Evolutionary conservation across 345 rosid species (phyloP), one percentile per base, ranked within the genome.

Genomic region (Eucalyptus victrix): DNA sequence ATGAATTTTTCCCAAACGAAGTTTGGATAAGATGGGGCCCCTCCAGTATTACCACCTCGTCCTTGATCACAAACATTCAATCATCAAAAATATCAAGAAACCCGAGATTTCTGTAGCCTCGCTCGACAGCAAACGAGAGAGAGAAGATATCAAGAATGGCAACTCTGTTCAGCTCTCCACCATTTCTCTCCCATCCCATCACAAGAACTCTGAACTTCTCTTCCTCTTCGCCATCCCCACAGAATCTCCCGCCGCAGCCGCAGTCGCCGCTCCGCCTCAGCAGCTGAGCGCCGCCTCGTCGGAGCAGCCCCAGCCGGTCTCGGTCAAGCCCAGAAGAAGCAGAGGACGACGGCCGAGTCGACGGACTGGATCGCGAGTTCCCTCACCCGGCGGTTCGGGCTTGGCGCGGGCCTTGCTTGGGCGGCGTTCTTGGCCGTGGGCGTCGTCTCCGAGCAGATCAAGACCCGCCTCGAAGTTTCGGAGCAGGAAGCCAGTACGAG

Each of bases 341-440:
- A 89, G 80, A 89, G 93, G 51, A 72, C 92, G 49, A 90, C 90
- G 88, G 96, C 89, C 49, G 98, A 95, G 53, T 90, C 93, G 76
- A 96, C 98, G 12, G 99, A 97, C 89, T 96, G 99, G 99, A 92
- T 97, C 28, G 99, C 99, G 88, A 96, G 98, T 86, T 93, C 94
- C 17, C 88, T 97, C 87, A 97, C 99, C 45, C 92, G 99, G 88
- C 93, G 99, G 88, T 97, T 95, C 88, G 99, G 99, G 40, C 93
- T 97, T 60, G 98, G 99, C 51, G 99, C 99, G 0, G 99, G 98
- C 87, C 97, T 97, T 86, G 98, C 95, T 10, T 97, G 99, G 99
- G 97, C 94, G 6, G 97, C 92, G 26, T 95, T 97, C 90, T 94
- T 97, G 62, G 96, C 98, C 56, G 89, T 95, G 88, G 99, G 99